These are phyloP conservation scores for Annulohypoxylon nitens DNA, from an alignment of 495 filamentous ascomycete species.

Conservation along the genomic window DNA sequence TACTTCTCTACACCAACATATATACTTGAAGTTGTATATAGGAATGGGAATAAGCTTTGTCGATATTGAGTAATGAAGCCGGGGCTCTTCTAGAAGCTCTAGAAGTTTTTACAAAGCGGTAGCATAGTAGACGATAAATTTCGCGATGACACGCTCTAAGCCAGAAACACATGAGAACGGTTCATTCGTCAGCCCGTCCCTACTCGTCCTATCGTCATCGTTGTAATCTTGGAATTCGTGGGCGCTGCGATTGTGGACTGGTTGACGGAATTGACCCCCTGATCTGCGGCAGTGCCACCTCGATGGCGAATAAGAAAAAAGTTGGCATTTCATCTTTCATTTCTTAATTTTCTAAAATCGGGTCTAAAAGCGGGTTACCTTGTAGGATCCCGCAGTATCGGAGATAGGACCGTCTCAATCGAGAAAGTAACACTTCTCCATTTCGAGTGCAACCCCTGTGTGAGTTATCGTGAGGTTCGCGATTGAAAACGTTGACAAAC, in stretches of 20 bases:
- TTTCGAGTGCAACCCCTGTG: constrained; percentile 1
- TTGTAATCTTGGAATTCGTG: constrained; percentile 26
- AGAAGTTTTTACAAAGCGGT: constrained; percentile 35
- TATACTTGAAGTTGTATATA: constrained; percentile 17
- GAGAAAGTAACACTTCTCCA: constrained; percentile 21
- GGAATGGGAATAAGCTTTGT: constrained; percentile 27
- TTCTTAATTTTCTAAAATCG: constrained; percentile 14
- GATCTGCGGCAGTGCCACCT: constrained; percentile 28
- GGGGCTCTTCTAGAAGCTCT: constrained; percentile 47
- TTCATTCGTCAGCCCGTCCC: constrained; percentile 11
- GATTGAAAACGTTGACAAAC: constrained; percentile 22
- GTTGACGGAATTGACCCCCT: constrained; percentile 38
- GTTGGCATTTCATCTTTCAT: constrained; percentile 20
- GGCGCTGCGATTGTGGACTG: constrained; percentile 16
- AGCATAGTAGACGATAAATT: constrained; percentile 4
- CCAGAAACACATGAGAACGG: constrained; percentile 2
- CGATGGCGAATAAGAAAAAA: constrained; percentile 28
- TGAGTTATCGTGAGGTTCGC: constrained; percentile 10
- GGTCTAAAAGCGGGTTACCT: constrained; percentile 22
- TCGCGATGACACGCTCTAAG: constrained; percentile 12
- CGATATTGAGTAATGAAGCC: constrained; percentile 28
- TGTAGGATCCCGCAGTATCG: constrained; percentile 33
- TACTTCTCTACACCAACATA: constrained; percentile 6
- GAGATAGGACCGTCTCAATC: constrained; percentile 34
- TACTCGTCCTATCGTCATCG: constrained; percentile 11